Conservation (phyloP, 192 early-diverging fungal genomes). For the Backusella morwellensis region DNA sequence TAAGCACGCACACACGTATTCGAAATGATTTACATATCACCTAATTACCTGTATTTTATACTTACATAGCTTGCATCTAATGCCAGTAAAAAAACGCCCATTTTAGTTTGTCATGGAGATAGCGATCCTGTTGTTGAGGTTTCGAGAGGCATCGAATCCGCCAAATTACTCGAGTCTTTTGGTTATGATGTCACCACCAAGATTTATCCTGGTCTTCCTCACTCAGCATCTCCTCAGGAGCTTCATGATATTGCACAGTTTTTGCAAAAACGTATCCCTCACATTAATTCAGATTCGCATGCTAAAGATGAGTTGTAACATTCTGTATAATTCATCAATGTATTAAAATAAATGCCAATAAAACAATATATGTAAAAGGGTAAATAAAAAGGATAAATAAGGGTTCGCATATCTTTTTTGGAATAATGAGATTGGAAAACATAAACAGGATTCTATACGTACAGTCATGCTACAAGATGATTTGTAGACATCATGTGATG, state of each 20-base stretch:
- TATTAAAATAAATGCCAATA: not conserved
- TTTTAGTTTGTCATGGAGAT: slow-evolving; percentile 86
- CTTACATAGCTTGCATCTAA: slow-evolving; percentile 46
- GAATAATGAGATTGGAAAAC: not conserved
- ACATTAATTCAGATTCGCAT: not conserved
- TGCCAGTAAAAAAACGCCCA: slow-evolving; percentile 67
- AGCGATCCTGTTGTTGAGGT: slow-evolving; percentile 71
- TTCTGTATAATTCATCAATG: not conserved
- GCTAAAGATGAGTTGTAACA: not conserved
- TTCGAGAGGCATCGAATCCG: slow-evolving; percentile 68
- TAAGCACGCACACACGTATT: slow-evolving; percentile 17
- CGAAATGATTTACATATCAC: not conserved
- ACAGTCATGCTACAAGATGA: not conserved
- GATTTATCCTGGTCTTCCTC: slow-evolving; percentile 79
- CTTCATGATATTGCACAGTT: slow-evolving; percentile 67
- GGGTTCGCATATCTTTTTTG: not conserved
- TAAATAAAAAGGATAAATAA: slow-evolving; percentile 3
- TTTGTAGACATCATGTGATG: not conserved
- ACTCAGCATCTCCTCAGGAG: slow-evolving; percentile 68
- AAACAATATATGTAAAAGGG: not conserved
- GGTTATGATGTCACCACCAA: slow-evolving; percentile 72
- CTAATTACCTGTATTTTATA: too few species aligned
- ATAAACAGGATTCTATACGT: not conserved
- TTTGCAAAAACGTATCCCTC: slow-evolving; percentile 42
- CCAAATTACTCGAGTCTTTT: slow-evolving; percentile 54